Percentiles rank a stretch among this genome's conserved stretches.
These are phyloP conservation scores for Lichtheimia ornata DNA, from an alignment of 371 early-diverging fungal genomes.

Conservation along the genomic window DNA sequence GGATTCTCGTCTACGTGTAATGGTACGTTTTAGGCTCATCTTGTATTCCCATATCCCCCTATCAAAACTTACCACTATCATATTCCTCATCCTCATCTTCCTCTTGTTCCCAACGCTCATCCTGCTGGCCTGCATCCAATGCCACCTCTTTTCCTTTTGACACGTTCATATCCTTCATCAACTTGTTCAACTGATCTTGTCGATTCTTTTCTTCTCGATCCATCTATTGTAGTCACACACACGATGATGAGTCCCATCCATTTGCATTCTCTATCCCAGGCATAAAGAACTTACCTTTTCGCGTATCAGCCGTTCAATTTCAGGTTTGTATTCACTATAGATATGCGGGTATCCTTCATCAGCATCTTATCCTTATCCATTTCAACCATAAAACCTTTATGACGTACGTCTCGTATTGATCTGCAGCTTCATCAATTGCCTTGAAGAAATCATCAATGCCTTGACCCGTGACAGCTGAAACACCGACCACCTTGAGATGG, in stretches of 20 bases:
- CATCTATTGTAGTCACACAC: slow-evolving; percentile 23
- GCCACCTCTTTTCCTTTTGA: slow-evolving; percentile 46
- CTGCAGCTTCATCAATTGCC: slow-evolving; percentile 80
- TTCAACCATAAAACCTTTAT: not conserved
- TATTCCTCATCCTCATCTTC: slow-evolving; percentile 37
- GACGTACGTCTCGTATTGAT: slow-evolving; percentile 74
- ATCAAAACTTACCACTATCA: no score
- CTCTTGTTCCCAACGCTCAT: slow-evolving; percentile 38
- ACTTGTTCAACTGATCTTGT: slow-evolving; percentile 53
- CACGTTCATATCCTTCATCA: slow-evolving; percentile 68
- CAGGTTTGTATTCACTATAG: slow-evolving; percentile 75
- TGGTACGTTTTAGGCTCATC: no score
- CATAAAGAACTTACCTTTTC: slow-evolving; percentile 44
- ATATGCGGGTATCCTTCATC: not conserved
- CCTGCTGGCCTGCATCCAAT: slow-evolving; percentile 35
- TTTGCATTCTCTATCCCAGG: not conserved
- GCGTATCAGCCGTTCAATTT: slow-evolving; percentile 69
- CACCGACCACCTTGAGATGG: slow-evolving; percentile 83
- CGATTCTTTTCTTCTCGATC: slow-evolving; percentile 48
- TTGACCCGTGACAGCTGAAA: slow-evolving; percentile 93
- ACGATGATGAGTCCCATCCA: slow-evolving; percentile 32
- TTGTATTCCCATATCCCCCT: no score
- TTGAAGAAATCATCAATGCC: slow-evolving; percentile 94
- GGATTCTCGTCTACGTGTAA: slow-evolving; percentile 26
- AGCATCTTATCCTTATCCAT: not conserved